A percentile compares a stretch with the other conserved stretches of the same genome.
Conservation (phyloP, 2,329 filamentous ascomycete species). For the Ilyonectria robusta region DNA sequence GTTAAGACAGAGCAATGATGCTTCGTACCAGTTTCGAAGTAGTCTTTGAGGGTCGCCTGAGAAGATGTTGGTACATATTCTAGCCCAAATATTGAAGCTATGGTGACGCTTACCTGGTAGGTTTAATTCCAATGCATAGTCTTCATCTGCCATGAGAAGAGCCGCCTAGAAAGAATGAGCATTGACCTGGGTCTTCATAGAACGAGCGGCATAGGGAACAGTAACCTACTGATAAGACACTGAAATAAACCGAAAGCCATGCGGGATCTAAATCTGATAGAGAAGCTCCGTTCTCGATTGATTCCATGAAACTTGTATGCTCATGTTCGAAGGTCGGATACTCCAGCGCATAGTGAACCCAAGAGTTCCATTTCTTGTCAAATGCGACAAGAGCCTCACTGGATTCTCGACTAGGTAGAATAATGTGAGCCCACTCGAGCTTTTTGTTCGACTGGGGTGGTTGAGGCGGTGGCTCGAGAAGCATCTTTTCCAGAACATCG, state of each 20-base stretch:
- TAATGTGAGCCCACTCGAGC: constrained; percentile 18
- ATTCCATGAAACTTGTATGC: constrained; percentile 16
- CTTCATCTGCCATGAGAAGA: constrained; percentile 30
- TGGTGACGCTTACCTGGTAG: neutral
- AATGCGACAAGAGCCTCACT: constrained; percentile 25
- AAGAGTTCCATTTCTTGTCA: constrained; percentile 32
- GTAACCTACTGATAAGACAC: constrained; percentile 18
- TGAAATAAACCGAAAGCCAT: constrained; percentile 33
- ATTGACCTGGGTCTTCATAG: neutral
- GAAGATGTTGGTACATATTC: neutral
- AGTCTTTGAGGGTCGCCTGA: constrained; percentile 13
- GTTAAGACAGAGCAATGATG: constrained; percentile 25
- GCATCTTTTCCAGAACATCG: constrained; percentile 10
- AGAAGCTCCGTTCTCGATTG: neutral
- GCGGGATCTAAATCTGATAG: constrained; percentile 16
- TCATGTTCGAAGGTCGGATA: constrained; percentile 30
- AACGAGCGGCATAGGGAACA: neutral
- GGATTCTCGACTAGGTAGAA: constrained; percentile 22
- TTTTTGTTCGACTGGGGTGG: neutral
- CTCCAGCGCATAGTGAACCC: constrained; percentile 33
- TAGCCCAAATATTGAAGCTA: too few species aligned
- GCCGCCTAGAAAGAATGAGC: constrained; percentile 15
- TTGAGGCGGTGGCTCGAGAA: neutral
- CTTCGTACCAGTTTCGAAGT: constrained; percentile 28
- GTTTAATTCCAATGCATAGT: constrained; percentile 4